Percentiles rank a stretch among this genome's conserved stretches.
These are phyloP conservation scores for Anethum foeniculum DNA, from an alignment of 140 eudicot genomes.

Conservation along the genomic window DNA sequence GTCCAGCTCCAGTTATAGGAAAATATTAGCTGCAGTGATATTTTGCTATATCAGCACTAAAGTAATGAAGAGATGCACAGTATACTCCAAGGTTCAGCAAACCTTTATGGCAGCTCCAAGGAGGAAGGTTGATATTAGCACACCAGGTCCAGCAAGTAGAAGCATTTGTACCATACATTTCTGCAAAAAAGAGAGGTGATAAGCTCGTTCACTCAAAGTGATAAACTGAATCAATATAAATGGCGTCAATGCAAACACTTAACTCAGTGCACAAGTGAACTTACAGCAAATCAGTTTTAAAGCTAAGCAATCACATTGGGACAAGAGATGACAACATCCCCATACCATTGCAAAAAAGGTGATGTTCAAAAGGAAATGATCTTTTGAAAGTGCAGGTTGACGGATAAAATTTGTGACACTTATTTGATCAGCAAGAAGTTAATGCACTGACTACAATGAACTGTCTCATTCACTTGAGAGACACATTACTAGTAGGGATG, in stretches of 20 bases:
- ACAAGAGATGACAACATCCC: neutral
- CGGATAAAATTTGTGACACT: neutral
- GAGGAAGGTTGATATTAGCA: constrained; percentile 72
- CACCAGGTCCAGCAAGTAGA: constrained; percentile 98
- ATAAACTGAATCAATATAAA: neutral
- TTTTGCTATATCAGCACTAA: constrained; percentile 4
- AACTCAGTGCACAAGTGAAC: neutral
- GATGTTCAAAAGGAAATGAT: neutral
- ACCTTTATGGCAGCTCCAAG: constrained; percentile 91
- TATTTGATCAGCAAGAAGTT: neutral
- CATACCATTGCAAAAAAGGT: neutral
- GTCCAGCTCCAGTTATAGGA: constrained; percentile 95
- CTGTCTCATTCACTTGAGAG: neutral
- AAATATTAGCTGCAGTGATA: constrained; percentile 44
- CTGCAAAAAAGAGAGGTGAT: constrained; percentile 29
- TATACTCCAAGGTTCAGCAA: constrained; percentile 11
- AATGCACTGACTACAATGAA: neutral
- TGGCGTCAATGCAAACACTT: neutral
- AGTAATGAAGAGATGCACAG: constrained; percentile 2
- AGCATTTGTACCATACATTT: constrained; percentile 84
- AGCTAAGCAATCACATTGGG: neutral
- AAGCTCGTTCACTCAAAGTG: neutral
- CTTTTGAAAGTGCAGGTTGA: neutral
- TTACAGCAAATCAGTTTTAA: neutral
- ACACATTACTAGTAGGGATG: neutral